phyloP scores from a whole-genome alignment of 2,329 filamentous ascomycete species.

The Fusarium hainanense region DNA sequence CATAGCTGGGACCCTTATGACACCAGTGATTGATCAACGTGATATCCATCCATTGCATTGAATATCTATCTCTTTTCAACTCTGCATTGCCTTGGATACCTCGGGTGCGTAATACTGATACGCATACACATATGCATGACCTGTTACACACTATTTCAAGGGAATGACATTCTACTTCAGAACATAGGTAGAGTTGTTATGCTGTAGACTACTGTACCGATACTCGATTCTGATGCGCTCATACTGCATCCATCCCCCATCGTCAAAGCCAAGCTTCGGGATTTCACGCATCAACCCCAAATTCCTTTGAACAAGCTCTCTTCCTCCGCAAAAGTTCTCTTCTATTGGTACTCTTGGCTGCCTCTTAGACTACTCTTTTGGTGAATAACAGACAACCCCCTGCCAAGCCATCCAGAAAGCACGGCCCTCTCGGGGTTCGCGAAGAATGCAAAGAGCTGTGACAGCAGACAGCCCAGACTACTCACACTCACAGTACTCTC shows the following conservation, averaged over 20 bases:
- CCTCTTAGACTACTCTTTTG: conserved; percentile 17
- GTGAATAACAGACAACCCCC: conserved; percentile 24
- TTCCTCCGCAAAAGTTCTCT: conserved; percentile 2
- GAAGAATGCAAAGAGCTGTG: conserved; percentile 36
- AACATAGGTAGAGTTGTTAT: background rate
- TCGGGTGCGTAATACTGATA: background rate
- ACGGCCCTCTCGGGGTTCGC: conserved; percentile 42
- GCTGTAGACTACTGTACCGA: background rate
- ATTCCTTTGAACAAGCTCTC: conserved; percentile 5
- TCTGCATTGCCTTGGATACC: conserved; percentile 1
- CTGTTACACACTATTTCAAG: background rate
- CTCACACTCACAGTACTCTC: background rate
- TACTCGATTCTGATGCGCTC: background rate
- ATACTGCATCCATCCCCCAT: background rate
- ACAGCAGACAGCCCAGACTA: background rate
- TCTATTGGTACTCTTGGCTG: conserved; percentile 25
- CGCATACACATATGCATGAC: conserved; percentile 4
- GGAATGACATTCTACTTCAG: conserved; percentile 2
- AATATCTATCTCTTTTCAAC: background rate
- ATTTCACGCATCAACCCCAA: background rate
- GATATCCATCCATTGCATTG: background rate
- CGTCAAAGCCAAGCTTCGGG: background rate
- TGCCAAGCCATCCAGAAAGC: conserved; percentile 25
- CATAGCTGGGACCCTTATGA: conserved; percentile 30
- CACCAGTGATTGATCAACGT: conserved; percentile 13